A percentile compares a stretch with the other conserved stretches of the same genome.
phyloP scores from a whole-genome alignment of 2,329 filamentous ascomycete species.

The Sporothrix luriei region DNA sequence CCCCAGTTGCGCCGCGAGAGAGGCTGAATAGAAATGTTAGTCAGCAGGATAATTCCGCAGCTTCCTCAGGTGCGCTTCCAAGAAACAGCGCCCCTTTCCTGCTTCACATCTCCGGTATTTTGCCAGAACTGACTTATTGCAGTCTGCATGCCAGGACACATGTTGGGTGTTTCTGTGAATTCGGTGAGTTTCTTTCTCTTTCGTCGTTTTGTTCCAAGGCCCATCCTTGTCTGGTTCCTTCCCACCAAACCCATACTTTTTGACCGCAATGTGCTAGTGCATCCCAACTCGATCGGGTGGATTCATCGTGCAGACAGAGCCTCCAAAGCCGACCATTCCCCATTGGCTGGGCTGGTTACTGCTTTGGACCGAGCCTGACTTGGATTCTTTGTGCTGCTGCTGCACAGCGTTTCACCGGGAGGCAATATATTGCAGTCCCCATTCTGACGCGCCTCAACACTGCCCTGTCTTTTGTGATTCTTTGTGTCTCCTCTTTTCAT shows the following conservation, averaged over 20 bases:
- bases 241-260: conserved; percentile 4
- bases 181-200: neutral
- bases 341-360: conserved; percentile 26
- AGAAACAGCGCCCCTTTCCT: neutral
- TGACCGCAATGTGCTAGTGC: neutral
- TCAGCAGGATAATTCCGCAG: neutral
- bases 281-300: neutral
- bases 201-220: neutral
- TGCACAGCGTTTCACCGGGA: conserved; percentile 12
- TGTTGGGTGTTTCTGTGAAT: neutral
- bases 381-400: neutral
- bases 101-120: neutral
- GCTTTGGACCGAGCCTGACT: neutral
- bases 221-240: neutral
- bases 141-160: neutral
- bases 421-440: conserved; percentile 12
- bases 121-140: neutral
- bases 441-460: conserved; percentile 10
- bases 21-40: conserved; percentile 22
- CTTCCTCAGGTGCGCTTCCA: neutral
- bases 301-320: neutral
- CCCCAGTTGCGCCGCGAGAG: neutral
- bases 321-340: neutral
- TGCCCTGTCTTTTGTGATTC: neutral
- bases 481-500: neutral